Conservation (phyloP, 2,329 filamentous ascomycete genomes). For the Cladosporium phlei region DNA sequence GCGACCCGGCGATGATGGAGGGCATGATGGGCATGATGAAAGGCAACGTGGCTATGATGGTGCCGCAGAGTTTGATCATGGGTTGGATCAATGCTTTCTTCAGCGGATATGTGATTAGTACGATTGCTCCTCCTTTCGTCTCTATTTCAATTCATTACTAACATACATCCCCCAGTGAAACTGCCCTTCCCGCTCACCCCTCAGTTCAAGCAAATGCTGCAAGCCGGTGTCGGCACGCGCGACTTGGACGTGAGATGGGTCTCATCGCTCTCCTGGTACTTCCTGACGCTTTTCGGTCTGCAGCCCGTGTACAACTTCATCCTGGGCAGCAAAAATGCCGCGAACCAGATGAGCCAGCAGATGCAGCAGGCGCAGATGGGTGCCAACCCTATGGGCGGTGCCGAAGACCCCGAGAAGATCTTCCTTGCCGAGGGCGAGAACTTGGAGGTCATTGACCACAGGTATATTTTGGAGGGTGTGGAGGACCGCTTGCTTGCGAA, state of each 20-base stretch:
- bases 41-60: constrained; percentile 99
- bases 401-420: constrained; percentile 91
- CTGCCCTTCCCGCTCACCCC: constrained; percentile 94
- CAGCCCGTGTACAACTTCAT: constrained; percentile 98
- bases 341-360: constrained; percentile 62
- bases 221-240: constrained; percentile 90
- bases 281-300: constrained; percentile 91
- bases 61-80: constrained; percentile 98
- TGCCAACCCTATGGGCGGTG: constrained; percentile 72
- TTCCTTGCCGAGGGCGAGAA: constrained; percentile 93
- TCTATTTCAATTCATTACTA: constrained; percentile 2
- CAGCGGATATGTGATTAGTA: constrained; percentile 94
- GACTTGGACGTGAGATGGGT: constrained; percentile 99
- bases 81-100: constrained; percentile 99
- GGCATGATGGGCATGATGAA: constrained; percentile 99
- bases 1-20: constrained; percentile 94
- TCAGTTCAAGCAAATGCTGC: constrained; percentile 99
- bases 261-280: constrained; percentile 98
- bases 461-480: constrained; percentile 82
- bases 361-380: constrained; percentile 56
- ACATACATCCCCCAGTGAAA: constrained; percentile 64
- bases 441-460: constrained; percentile 87
- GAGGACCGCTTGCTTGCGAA: constrained; percentile 71
- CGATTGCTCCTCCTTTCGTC: constrained; percentile 28
- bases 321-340: constrained; percentile 89